phyloP scores from a whole-genome alignment of 768 basidiomycete genomes.

The Russula ochroleuca region DNA sequence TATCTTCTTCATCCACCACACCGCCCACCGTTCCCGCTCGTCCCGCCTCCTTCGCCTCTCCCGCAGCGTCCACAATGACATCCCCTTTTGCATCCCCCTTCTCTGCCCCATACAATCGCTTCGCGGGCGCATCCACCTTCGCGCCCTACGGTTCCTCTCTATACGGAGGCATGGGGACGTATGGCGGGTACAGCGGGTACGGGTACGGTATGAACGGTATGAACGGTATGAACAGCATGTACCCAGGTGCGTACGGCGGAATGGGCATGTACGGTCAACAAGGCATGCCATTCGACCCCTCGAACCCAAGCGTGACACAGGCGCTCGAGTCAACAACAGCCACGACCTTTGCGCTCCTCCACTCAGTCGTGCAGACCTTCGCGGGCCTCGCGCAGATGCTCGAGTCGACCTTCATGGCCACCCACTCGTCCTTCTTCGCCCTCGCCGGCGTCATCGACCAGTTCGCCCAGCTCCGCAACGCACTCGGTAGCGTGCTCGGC shows the following conservation, averaged over 20 bases:
- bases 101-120: conserved; percentile 42
- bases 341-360: conserved; percentile 88
- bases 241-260: conserved; percentile 36
- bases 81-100: conserved; percentile 35
- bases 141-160: conserved; percentile 40
- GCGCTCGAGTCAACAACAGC: conserved; percentile 86
- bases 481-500: conserved; percentile 89
- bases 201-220: conserved; percentile 32
- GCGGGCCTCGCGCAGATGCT: conserved; percentile 95
- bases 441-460: conserved; percentile 98
- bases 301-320: conserved; percentile 70
- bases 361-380: conserved; percentile 94
- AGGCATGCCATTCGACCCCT: conserved; percentile 44
- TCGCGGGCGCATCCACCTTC: conserved; percentile 37
- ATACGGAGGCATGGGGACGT: conserved; percentile 44
- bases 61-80: conserved; percentile 31
- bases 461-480: conserved; percentile 85
- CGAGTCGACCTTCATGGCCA: conserved; percentile 96
- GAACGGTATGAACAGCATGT: conserved; percentile 31
- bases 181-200: conserved; percentile 41
- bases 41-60: conserved; percentile 46
- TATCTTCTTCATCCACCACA: conserved; percentile 8
- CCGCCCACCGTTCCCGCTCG: conserved; percentile 54
- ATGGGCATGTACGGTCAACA: conserved; percentile 41
- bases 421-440: conserved; percentile 91